These are phyloP conservation scores for Diaporthe helianthi DNA, from an alignment of 2,329 filamentous ascomycete species.

Conservation along the genomic window DNA sequence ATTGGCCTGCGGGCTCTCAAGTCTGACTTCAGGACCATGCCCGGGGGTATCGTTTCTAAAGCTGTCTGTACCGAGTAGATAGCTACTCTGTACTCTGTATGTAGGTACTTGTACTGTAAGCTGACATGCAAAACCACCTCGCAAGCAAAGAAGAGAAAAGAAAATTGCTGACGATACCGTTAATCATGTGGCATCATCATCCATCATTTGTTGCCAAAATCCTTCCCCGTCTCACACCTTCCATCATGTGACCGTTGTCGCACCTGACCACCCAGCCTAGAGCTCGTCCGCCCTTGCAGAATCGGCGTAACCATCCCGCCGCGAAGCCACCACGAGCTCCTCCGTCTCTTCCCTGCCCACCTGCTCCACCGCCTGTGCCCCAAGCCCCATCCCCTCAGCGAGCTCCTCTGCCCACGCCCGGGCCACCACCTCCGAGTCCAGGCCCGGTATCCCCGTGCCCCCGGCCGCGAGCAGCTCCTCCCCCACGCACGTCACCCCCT, in stretches of 20 bases:
- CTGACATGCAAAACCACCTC: slow-evolving; percentile 15
- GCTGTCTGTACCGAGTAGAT: too few relatives aligned
- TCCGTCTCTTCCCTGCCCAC: slow-evolving; percentile 24
- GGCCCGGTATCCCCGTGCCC: slow-evolving; percentile 18
- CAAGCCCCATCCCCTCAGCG: slow-evolving; percentile 30
- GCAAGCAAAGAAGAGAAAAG: too few relatives aligned
- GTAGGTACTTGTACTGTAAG: slow-evolving; percentile 11
- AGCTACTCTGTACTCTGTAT: too few relatives aligned
- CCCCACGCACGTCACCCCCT: slow-evolving; percentile 77
- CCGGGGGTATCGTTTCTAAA: too few relatives aligned
- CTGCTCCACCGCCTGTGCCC: slow-evolving; percentile 4
- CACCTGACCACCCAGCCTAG: not conserved
- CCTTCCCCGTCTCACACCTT: slow-evolving; percentile 15
- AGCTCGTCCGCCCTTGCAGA: slow-evolving; percentile 25
- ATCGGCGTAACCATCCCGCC: slow-evolving; percentile 22
- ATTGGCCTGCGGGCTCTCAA: slow-evolving; percentile 11
- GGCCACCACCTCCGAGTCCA: slow-evolving; percentile 31
- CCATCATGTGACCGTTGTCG: slow-evolving; percentile 7
- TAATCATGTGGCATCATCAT: slow-evolving; percentile 26
- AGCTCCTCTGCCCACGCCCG: slow-evolving; percentile 34
- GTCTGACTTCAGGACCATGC: too few relatives aligned
- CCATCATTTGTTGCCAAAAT: slow-evolving; percentile 6
- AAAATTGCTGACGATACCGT: slow-evolving; percentile 1
- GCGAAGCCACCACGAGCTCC: slow-evolving; percentile 20
- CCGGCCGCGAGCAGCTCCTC: slow-evolving; percentile 51